phyloP scores from a whole-genome alignment of 1,139 yeast species.

The Meyerozyma sp. region DNA sequence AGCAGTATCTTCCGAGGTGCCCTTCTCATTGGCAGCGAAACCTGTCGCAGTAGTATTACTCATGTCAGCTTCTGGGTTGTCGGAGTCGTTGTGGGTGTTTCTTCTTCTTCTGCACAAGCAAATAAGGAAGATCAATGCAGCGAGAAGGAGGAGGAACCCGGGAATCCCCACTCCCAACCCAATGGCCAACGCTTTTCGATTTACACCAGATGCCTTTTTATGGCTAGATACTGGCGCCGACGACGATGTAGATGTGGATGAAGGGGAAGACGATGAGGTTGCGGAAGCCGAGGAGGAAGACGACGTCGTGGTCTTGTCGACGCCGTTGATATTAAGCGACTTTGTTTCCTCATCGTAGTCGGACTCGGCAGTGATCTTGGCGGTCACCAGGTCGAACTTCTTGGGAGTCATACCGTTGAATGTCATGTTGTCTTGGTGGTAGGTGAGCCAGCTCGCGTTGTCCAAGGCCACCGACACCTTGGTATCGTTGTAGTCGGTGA shows the following conservation, averaged over 20 bases:
- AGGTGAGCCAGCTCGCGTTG: slow-evolving; percentile 59
- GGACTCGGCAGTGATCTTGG: slow-evolving; percentile 50
- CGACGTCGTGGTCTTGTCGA: slow-evolving; percentile 21
- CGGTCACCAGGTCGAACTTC: slow-evolving; percentile 43
- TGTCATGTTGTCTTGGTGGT: slow-evolving; percentile 54
- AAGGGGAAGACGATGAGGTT: slow-evolving; percentile 16
- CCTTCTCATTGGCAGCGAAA: slow-evolving; percentile 24
- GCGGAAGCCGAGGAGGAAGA: slow-evolving; percentile 16
- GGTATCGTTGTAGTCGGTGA: slow-evolving; percentile 51
- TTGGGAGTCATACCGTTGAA: slow-evolving; percentile 66
- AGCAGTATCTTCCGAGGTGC: slow-evolving; percentile 27
- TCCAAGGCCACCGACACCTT: slow-evolving; percentile 34
- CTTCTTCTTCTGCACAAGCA: slow-evolving; percentile 44
- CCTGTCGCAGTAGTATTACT: slow-evolving; percentile 37
- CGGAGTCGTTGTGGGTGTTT: slow-evolving; percentile 22
- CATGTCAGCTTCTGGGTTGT: slow-evolving; percentile 29
- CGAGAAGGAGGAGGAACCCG: slow-evolving; percentile 35
- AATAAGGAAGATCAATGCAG: slow-evolving; percentile 52
- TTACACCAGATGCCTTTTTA: slow-evolving; percentile 12
- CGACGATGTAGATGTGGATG: slow-evolving; percentile 21
- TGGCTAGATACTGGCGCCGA: slow-evolving; percentile 17
- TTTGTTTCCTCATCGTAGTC: slow-evolving; percentile 29
- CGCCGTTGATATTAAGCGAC: slow-evolving; percentile 53
- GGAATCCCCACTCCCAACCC: slow-evolving; percentile 90
- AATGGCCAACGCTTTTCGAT: slow-evolving; percentile 58